Conservation (phyloP, 139 green algal genomes). For the Desmodesmus armatus region DNA sequence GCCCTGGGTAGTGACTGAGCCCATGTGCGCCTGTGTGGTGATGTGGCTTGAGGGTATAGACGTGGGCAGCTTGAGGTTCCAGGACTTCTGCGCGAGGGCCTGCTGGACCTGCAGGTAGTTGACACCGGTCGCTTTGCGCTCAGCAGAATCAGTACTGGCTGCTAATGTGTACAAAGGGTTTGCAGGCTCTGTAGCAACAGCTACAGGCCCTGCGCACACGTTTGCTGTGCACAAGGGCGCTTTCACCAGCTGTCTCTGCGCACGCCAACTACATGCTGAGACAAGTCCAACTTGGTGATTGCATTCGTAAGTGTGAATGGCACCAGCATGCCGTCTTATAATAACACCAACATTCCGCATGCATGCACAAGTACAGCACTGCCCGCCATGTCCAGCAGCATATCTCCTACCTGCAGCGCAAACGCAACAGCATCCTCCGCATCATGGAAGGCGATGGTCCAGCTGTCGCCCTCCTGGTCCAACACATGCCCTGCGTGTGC, state of each 20-base stretch:
- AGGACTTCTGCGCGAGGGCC: slow-evolving; percentile 9
- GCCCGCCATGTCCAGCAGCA: background rate
- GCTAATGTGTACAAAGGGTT: background rate
- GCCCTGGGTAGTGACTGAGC: background rate
- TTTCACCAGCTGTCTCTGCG: no score
- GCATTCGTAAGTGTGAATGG: background rate
- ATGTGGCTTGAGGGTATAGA: background rate
- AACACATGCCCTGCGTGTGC: slow-evolving; percentile 38
- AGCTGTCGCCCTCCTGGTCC: slow-evolving; percentile 46
- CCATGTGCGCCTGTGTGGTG: background rate
- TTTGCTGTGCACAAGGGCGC: no score
- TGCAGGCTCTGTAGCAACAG: no score
- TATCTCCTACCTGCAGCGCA: slow-evolving; percentile 19
- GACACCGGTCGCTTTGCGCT: background rate
- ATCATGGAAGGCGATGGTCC: slow-evolving; percentile 35
- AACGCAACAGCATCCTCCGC: slow-evolving; percentile 37
- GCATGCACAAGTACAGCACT: background rate
- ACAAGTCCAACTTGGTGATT: background rate
- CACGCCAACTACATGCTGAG: background rate
- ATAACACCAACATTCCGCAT: background rate
- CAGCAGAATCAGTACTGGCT: background rate
- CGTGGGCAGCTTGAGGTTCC: background rate
- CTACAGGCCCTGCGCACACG: no score
- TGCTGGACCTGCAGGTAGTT: slow-evolving; percentile 34
- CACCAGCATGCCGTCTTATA: background rate